Percentiles rank a stretch among this genome's conserved stretches.
Conservation (phyloP, 2,329 filamentous ascomycete species). For the Claviceps lovelessii region DNA sequence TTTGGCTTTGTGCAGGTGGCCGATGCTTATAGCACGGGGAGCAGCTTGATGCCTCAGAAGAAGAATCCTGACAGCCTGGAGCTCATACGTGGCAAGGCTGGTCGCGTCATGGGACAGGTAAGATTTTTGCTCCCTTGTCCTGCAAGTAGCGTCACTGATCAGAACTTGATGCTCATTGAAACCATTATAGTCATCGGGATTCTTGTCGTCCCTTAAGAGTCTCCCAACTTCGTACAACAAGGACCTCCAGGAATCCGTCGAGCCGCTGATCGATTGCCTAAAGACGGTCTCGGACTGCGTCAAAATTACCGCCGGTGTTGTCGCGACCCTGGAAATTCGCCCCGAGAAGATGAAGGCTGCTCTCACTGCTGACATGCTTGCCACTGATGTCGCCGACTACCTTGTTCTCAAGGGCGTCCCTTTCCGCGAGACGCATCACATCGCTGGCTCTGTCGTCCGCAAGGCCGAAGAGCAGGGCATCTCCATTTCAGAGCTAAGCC, state of each 20-base stretch:
- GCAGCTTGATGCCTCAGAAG: conserved; percentile 1
- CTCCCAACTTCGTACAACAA: conserved; percentile 3
- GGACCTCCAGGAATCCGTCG: not conserved
- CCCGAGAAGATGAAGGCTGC: conserved; percentile 5
- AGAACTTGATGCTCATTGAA: not conserved
- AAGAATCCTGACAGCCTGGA: conserved; percentile 13
- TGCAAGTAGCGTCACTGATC: not conserved
- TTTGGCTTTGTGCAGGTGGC: conserved; percentile 1
- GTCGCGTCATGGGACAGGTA: not conserved
- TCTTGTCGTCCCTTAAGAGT: conserved; percentile 1
- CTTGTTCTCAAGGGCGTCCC: conserved; percentile 6
- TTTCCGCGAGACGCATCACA: conserved; percentile 8
- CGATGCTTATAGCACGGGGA: conserved; percentile 1
- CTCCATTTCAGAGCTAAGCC: conserved; percentile 4
- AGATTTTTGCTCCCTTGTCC: not conserved
- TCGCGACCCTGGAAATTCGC: conserved; percentile 1
- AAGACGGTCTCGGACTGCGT: conserved; percentile 1
- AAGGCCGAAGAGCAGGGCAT: conserved; percentile 5
- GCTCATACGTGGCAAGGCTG: conserved; percentile 7
- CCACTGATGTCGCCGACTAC: conserved; percentile 8
- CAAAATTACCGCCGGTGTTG: not conserved
- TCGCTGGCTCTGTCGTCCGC: conserved; percentile 4
- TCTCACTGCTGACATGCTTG: conserved; percentile 6
- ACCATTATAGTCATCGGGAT: not conserved
- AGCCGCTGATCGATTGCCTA: not conserved